Evolutionary conservation across 2,329 filamentous ascomycete genomes (phyloP).

Genomic region (Stemphylium beticola): DNA sequence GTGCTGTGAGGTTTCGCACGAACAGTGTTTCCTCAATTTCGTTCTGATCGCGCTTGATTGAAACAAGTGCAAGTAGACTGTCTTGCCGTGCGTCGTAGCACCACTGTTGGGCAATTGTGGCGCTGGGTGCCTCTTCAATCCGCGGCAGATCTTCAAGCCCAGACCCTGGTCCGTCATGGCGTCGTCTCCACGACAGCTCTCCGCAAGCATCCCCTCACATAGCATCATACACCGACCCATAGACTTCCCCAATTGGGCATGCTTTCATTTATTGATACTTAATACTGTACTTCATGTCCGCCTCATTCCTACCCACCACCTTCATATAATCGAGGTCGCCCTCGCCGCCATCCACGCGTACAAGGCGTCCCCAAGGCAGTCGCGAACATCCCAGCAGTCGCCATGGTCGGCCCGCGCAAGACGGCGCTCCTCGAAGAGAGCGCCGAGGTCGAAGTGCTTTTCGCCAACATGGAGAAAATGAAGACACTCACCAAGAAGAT

Average conservation of each 20-base stretch:
- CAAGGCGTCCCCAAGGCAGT: slow-evolving; percentile 17
- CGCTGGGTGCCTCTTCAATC: not conserved
- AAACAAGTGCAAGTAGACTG: not conserved
- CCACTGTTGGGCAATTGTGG: not conserved
- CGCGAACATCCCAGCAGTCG: slow-evolving; percentile 29
- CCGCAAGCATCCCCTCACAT: slow-evolving; percentile 36
- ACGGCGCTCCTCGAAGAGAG: slow-evolving; percentile 68
- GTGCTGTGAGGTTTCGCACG: not conserved
- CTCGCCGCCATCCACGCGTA: slow-evolving; percentile 3
- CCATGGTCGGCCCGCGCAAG: slow-evolving; percentile 62
- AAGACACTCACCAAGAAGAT: slow-evolving; percentile 95
- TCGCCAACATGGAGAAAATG: slow-evolving; percentile 84
- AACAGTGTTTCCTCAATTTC: not conserved
- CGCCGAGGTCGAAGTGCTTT: slow-evolving; percentile 70
- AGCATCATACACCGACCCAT: not conserved
- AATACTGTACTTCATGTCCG: slow-evolving; percentile 6
- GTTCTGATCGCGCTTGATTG: not conserved
- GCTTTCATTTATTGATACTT: slow-evolving; percentile 1
- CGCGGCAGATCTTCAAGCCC: slow-evolving; percentile 10
- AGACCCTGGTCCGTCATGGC: slow-evolving; percentile 35
- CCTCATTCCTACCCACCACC: slow-evolving; percentile 5
- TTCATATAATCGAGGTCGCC: slow-evolving; percentile 9
- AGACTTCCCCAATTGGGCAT: not conserved
- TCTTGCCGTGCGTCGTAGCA: not conserved
- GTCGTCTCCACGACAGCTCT: slow-evolving; percentile 27